Evolutionary conservation across 2,329 filamentous ascomycete species (phyloP), one percentile per base, ranked within the genome.

Genomic region (Capronia epimyces): DNA sequence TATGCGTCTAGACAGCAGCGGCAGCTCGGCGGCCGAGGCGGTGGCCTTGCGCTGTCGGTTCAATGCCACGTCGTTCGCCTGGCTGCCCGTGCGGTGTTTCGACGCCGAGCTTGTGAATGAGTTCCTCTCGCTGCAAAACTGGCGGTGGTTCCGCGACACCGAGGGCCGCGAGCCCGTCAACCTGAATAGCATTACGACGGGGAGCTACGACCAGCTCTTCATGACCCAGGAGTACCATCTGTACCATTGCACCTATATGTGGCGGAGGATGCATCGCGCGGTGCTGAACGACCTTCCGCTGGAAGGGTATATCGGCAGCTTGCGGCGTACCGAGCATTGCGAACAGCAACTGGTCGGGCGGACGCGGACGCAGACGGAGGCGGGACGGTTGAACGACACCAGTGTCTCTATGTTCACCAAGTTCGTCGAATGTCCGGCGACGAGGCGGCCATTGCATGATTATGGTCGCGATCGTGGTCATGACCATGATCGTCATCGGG

Each of bases 201-300:
- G 25, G 25, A 27, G 25, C 10, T 34, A 31, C 43, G 15, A 32
- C 15, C 22, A 8, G n/a, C 27, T 45, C 10, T 45, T 32, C 21
- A 25, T 45, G 8, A 18, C 43, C 3, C 13, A 16, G 16, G 43
- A 34, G 29, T 31, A 45, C 16, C 27, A 18, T 12, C 13, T 31
- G 8, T 34, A 32, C 16, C 43, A 37, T 31, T 46, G 43, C 29
- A 32, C 29, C 12, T 46, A 36, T 32, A 46, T 22, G 29, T 46
- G 43, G 43, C n/a, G 29, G 43, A 46, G 36, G 21, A 36, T 45
- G 43, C 43, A 46, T 21, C 43, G 43, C 2, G 43, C 43, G 13
- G 2, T 46, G 2, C 29, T 34, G 20, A 27, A 32, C 12, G 20
- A 15, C 18, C 15, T 4, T 13, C 43, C 43, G 8, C 6, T 37